Evolutionary conservation across 805 yeast genomes (phyloP).

Genomic region (Starmera pachycereana): DNA sequence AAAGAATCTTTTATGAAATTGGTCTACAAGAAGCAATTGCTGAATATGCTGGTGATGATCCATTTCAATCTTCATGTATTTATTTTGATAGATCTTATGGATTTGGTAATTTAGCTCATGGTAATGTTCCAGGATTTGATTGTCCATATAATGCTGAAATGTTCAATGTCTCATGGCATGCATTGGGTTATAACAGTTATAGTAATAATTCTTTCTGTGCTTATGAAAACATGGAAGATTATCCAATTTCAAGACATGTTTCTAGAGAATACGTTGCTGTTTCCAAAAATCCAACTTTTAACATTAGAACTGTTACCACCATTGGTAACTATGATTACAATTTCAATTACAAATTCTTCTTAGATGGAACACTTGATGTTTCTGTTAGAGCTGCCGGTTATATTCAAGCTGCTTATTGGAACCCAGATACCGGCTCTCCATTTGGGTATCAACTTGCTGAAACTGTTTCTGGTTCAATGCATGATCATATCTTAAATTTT

Average conservation of each 20-base stretch:
- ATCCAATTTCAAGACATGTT: conserved; percentile 16
- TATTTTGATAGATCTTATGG: conserved; percentile 19
- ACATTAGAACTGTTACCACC: conserved; percentile 15
- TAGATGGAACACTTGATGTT: conserved; percentile 20
- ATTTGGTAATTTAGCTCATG: conserved; percentile 21
- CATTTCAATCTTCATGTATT: conserved; percentile 18
- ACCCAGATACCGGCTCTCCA: conserved; percentile 9
- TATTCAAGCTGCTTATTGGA: conserved; percentile 20
- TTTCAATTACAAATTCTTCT: conserved; percentile 14
- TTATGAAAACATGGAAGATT: conserved; percentile 14
- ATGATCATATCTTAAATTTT: conserved; percentile 18
- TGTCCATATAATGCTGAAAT: conserved; percentile 21
- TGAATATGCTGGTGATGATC: conserved; percentile 22
- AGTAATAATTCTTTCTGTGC: conserved; percentile 20
- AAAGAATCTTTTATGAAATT: conserved; percentile 18
- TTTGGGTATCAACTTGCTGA: conserved; percentile 17
- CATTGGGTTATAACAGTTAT: conserved; percentile 12
- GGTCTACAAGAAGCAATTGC: conserved; percentile 22
- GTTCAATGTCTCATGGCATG: conserved; percentile 20
- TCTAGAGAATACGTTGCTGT: conserved; percentile 10
- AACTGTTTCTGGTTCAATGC: conserved; percentile 20
- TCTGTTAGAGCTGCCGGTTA: conserved; percentile 21
- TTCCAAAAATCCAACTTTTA: conserved; percentile 16
- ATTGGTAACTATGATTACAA: conserved; percentile 19
- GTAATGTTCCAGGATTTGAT: conserved; percentile 20